Conservation (phyloP, 768 basidiomycete genomes). For the Pleurotus tuber-regium region DNA sequence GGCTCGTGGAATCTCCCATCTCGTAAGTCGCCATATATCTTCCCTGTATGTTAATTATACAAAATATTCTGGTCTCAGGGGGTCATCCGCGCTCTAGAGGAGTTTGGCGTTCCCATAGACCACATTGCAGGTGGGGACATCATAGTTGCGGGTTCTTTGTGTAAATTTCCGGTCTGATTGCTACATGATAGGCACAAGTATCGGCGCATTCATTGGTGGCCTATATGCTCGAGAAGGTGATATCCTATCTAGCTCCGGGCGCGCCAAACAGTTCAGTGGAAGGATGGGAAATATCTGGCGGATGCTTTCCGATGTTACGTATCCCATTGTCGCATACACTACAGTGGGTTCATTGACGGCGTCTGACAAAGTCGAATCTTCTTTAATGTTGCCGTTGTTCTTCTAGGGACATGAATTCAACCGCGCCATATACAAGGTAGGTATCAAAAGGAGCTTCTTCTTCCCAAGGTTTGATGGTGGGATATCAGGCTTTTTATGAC, state of each 20-base stretch:
- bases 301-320: slow-evolving; percentile 90
- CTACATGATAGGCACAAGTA: slow-evolving; percentile 64
- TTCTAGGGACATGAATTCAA: slow-evolving; percentile 91
- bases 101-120: slow-evolving; percentile 91
- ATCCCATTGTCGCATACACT: slow-evolving; percentile 90
- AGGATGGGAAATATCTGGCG: slow-evolving; percentile 95
- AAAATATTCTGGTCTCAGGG: slow-evolving; percentile 50
- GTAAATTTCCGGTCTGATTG: slow-evolving; percentile 6
- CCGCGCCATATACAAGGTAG: slow-evolving; percentile 87
- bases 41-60: slow-evolving; percentile 5
- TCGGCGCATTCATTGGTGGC: slow-evolving; percentile 90
- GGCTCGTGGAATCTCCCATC: slow-evolving; percentile 65
- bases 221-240: slow-evolving; percentile 95
- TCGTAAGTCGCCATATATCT: slow-evolving; percentile 24
- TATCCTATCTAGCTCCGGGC: slow-evolving; percentile 77
- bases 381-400: slow-evolving; percentile 10
- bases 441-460: background rate
- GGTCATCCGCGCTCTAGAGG: slow-evolving; percentile 88
- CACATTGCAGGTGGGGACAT: slow-evolving; percentile 69
- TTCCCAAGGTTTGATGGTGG: background rate
- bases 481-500: slow-evolving; percentile 80
- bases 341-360: slow-evolving; percentile 43
- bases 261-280: slow-evolving; percentile 88
- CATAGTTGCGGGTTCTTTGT: background rate
- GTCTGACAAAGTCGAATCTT: slow-evolving; percentile 8